These are phyloP conservation scores for Chalciporus chontae DNA, from an alignment of 768 basidiomycete species.

Conservation along the genomic window DNA sequence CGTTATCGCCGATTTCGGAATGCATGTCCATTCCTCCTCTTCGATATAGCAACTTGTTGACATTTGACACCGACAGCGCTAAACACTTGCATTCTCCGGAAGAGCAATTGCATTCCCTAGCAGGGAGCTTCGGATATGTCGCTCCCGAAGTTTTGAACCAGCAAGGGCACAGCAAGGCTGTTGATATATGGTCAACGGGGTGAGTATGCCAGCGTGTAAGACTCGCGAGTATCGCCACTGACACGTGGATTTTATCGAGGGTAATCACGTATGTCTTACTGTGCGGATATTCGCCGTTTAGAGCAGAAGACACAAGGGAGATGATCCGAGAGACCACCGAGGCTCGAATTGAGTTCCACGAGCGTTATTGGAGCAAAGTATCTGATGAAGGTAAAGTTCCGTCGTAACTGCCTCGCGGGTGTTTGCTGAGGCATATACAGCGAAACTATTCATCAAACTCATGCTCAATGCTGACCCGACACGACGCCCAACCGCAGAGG, in stretches of 20 bases:
- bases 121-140: slow-evolving; percentile 85
- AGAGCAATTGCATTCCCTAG: slow-evolving; percentile 67
- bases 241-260: slow-evolving; percentile 35
- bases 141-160: slow-evolving; percentile 86
- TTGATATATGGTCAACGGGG: slow-evolving; percentile 95
- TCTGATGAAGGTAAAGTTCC: slow-evolving; percentile 59
- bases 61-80: slow-evolving; percentile 47
- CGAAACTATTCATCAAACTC: slow-evolving; percentile 76
- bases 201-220: slow-evolving; percentile 32
- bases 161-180: slow-evolving; percentile 85
- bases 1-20: slow-evolving; percentile 97
- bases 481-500: slow-evolving; percentile 65
- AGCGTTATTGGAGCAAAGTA: slow-evolving; percentile 91
- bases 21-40: slow-evolving; percentile 47
- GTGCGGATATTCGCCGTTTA: slow-evolving; percentile 95
- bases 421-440: slow-evolving; percentile 35
- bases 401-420: not conserved
- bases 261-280: slow-evolving; percentile 94
- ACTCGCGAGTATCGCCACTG: not conserved
- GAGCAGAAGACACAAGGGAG: slow-evolving; percentile 72
- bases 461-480: slow-evolving; percentile 70
- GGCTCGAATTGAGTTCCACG: slow-evolving; percentile 87
- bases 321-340: slow-evolving; percentile 82
- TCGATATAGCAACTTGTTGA: not conserved
- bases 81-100: slow-evolving; percentile 74